Base-by-base conservation (phyloP, 176 grass and related monocot genomes). In the Tuctoria greenei region DNA sequence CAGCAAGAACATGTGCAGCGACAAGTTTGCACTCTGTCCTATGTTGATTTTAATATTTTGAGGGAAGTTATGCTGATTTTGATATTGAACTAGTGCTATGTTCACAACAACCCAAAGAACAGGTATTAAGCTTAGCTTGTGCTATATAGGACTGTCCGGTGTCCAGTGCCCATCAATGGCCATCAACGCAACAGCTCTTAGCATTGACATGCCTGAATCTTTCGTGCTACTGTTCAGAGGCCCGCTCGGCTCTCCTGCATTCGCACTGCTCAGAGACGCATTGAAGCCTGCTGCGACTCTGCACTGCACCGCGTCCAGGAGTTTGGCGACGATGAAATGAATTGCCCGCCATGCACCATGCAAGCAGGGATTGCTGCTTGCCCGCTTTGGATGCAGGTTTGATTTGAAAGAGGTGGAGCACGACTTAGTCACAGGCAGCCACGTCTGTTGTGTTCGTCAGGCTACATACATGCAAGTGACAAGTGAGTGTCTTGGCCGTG, bases 281-380 rank as follows among this genome's bases (percentile, higher is more conserved):
- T 72, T 72, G 34, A 72, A 72, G 49, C 6, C 34, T 71, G 67
- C 14, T 15, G 70, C 70, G 13, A 40, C 20, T 10, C 35, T 57
- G 70, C 70, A 8, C 35, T 57, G 70, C 70, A 8, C 49, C 61
- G 56, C 21, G 18, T 34, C 3, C 56, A 40, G n/a, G 21, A 52
- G 67, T 14, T 81, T 72, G 78, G 56, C 37, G 54, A 62, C 14
- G 42, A 25, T 9, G 58, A 49, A 38, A 72, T 63, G 78, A 72
- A 81, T 25, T 57, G 18, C 10, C 38, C 38, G 61, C 38, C 38
- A 39, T 39, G 17, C 34, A 1, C 31, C 34, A 38, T 38, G 61
- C 17, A 20, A 31, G 6, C 2, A 14, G 59, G 13, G 43, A 38
- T 51, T 51, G 17, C 47, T 17, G 27, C 17, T 13, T 17, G 58